A percentile compares a stretch with the other conserved stretches of the same genome.
Evolutionary conservation across 2,329 filamentous ascomycete species (phyloP).

Genomic region (Beauveria pseudobassiana): DNA sequence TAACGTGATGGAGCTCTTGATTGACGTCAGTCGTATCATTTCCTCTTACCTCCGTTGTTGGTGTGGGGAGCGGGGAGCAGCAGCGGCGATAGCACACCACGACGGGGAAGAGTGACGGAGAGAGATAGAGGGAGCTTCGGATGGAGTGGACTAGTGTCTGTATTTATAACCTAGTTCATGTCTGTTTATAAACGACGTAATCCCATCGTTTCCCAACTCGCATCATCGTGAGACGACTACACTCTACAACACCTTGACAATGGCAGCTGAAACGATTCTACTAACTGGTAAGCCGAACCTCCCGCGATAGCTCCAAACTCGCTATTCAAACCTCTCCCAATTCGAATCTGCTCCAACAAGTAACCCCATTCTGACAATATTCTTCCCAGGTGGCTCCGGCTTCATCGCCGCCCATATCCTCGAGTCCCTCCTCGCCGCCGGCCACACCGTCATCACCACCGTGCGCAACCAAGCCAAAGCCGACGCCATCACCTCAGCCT

Average conservation of each 20-base stretch:
- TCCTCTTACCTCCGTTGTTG: background rate
- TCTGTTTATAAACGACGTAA: background rate
- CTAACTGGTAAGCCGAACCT: background rate
- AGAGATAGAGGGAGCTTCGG: background rate
- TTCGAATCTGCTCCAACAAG: background rate
- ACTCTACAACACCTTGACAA: background rate
- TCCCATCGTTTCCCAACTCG: background rate
- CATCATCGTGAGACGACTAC: background rate
- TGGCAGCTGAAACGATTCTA: conserved; percentile 5
- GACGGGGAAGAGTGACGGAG: background rate
- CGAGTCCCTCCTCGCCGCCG: conserved; percentile 42
- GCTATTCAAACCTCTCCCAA: background rate
- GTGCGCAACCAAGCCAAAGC: conserved; percentile 49
- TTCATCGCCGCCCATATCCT: conserved; percentile 50
- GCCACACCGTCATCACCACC: conserved; percentile 47
- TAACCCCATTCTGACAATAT: background rate
- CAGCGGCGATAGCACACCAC: conserved; percentile 1
- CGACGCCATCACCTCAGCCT: conserved; percentile 40
- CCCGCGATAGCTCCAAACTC: background rate
- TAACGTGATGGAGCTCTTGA: background rate
- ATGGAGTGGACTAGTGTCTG: background rate
- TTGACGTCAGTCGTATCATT: background rate
- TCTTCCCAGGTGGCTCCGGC: conserved; percentile 38
- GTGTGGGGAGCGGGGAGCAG: background rate
- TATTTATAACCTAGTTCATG: background rate